Base-by-base conservation (phyloP, 2,329 filamentous ascomycete genomes). In the Colletotrichum phormii region DNA sequence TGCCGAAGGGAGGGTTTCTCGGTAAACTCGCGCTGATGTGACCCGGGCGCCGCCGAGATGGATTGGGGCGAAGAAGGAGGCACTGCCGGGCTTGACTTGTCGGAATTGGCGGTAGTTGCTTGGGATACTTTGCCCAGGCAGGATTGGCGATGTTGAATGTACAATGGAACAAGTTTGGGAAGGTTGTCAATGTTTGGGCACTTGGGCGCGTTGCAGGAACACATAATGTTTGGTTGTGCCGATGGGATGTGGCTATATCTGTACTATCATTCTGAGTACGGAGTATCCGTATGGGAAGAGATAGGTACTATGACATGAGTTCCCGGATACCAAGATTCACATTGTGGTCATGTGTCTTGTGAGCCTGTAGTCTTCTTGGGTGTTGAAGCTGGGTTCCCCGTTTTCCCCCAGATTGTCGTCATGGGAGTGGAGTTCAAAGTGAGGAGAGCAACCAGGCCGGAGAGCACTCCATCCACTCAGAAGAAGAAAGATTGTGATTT, bases 341-440 rank as follows among this genome's bases (percentile, higher is more conserved):
- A 49, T 4, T 49, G 42, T 49, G 42, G 18, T 49, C 42, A 49
- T 49, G 6, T 49, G 42, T n/a, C 42, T n/a, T 49, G 42, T 15
- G 42, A 49, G 42, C 42, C 42, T 11, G 42, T n/a, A 3, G 3
- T 49, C 18, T 4, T 49, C 18, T 49, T 18, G 6, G 15, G 8
- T 11, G 18, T 6, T 5, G 42, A 49, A 49, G 42, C 46, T 37
- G 42, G 60, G 13, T 26, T 18, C 67, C 33, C 55, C 31, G 18
- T 58, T 54, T 49, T n/a, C 24, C 57, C 60, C 67, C 61, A 33
- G 63, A 4, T 67, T 71, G 67, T 71, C 63, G 46, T 71, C 67
- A 67, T 67, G 42, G n/a, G 63, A 55, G 62, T 67, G 67, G 62
- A 67, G 63, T n/a, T 49, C 18, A 29, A 26, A 15, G 54, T 8